These are phyloP conservation scores for Agapanthus africanus DNA, from an alignment of 106 monocot species.

Conservation along the genomic window DNA sequence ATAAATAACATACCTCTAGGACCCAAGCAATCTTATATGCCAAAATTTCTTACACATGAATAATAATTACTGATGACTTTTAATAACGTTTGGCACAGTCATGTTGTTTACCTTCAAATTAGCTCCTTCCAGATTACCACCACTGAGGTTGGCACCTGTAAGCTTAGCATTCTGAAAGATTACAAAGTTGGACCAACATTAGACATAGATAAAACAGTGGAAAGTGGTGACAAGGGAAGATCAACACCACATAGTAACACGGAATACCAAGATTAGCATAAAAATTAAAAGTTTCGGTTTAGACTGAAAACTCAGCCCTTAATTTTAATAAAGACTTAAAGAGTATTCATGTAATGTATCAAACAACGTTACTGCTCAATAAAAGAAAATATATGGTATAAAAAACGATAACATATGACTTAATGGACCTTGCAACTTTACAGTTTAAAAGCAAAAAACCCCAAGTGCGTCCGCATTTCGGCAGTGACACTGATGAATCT, in stretches of 20 bases:
- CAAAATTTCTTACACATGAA: background rate
- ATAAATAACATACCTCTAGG: background rate
- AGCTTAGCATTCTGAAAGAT: constrained; percentile 77
- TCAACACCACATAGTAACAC: background rate
- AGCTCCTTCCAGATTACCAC: constrained; percentile 96
- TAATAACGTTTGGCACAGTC: too few relatives aligned
- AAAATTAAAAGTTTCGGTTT: background rate
- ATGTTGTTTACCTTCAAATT: constrained; percentile 73
- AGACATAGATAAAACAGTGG: background rate
- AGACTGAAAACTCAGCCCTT: background rate
- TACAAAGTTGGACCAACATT: background rate
- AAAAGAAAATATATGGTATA: background rate
- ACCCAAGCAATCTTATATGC: background rate
- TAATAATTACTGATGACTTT: too few relatives aligned
- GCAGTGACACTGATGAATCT: too few relatives aligned
- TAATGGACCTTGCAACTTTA: background rate
- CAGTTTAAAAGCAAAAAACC: too few relatives aligned
- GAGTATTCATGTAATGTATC: background rate
- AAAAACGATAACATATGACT: too few relatives aligned
- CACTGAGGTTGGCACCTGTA: constrained; percentile 63
- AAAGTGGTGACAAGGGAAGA: background rate
- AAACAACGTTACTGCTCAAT: background rate
- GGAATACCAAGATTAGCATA: background rate
- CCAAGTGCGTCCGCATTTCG: too few relatives aligned
- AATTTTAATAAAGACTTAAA: background rate